These are phyloP conservation scores for Mortierella sp. DNA, from an alignment of 371 early-diverging fungal genomes.

Conservation along the genomic window DNA sequence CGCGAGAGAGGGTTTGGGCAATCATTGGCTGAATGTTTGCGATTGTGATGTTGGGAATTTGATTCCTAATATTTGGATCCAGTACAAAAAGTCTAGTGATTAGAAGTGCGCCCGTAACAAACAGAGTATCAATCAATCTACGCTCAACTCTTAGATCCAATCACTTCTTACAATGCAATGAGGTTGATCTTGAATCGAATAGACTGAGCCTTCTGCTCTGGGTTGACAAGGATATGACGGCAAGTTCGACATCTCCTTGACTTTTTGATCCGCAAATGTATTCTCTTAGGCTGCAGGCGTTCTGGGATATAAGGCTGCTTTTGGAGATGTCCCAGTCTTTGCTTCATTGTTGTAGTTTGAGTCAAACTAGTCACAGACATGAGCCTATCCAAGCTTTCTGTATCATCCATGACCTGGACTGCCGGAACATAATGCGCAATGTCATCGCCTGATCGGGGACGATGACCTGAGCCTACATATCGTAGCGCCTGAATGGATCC, in stretches of 20 bases:
- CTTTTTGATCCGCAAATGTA: constrained; percentile 88
- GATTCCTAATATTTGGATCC: constrained; percentile 62
- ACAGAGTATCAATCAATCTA: neutral
- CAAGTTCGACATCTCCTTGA: constrained; percentile 90
- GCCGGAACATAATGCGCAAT: constrained; percentile 63
- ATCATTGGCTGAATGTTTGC: constrained; percentile 70
- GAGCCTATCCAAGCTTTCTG: constrained; percentile 61
- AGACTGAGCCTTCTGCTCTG: constrained; percentile 91
- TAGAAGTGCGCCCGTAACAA: neutral
- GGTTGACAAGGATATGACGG: constrained; percentile 90
- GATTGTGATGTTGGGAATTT: constrained; percentile 84
- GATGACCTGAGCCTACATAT: constrained; percentile 36
- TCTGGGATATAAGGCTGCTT: constrained; percentile 72
- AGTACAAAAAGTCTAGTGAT: neutral
- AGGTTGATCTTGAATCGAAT: constrained; percentile 90
- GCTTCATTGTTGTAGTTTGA: constrained; percentile 75
- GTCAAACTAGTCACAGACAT: constrained; percentile 62
- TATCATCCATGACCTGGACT: constrained; percentile 63
- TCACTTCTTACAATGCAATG: constrained; percentile 76
- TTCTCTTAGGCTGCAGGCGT: constrained; percentile 84
- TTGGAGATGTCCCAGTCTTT: constrained; percentile 76
- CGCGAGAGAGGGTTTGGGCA: constrained; percentile 63
- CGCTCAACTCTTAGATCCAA: neutral
- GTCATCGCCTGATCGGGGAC: constrained; percentile 61
- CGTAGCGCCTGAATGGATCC: constrained; percentile 39